Evolutionary conservation across 208 protist species (phyloP).

Genomic region (Angomonas deanei): DNA sequence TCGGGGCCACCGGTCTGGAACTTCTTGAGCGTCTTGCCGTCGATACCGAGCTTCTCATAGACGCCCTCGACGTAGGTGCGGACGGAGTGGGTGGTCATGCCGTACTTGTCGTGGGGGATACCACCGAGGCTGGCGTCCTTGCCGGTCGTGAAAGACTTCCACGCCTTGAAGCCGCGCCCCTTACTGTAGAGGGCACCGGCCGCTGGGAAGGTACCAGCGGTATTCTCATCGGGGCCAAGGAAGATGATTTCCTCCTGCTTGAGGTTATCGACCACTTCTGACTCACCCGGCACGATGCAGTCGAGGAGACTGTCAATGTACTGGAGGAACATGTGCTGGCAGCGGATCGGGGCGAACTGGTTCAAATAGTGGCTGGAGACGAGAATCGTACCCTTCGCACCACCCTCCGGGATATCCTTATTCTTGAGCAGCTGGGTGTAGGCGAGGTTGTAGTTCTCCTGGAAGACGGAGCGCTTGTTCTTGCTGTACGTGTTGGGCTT

Average conservation of each 20-base stretch:
- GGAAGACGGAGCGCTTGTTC: slow-evolving; percentile 91
- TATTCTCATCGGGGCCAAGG: slow-evolving; percentile 95
- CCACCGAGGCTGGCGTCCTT: slow-evolving; percentile 90
- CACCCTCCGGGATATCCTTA: slow-evolving; percentile 97
- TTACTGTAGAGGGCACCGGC: slow-evolving; percentile 78
- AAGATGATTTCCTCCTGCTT: slow-evolving; percentile 92
- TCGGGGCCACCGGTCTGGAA: slow-evolving; percentile 96
- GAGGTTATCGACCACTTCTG: slow-evolving; percentile 77
- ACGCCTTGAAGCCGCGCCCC: slow-evolving; percentile 76
- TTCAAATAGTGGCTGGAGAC: slow-evolving; percentile 69
- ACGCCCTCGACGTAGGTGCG: slow-evolving; percentile 91
- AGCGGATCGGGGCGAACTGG: slow-evolving; percentile 61
- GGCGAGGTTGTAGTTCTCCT: slow-evolving; percentile 97
- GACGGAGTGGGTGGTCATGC: slow-evolving; percentile 95
- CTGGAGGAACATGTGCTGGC: slow-evolving; percentile 88
- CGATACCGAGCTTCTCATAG: slow-evolving; percentile 76
- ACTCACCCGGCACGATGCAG: slow-evolving; percentile 76
- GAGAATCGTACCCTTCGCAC: slow-evolving; percentile 94
- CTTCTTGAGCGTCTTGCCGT: slow-evolving; percentile 90
- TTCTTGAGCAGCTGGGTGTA: slow-evolving; percentile 95
- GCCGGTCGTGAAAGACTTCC: slow-evolving; percentile 96
- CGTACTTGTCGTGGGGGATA: slow-evolving; percentile 94
- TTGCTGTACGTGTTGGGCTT: slow-evolving; percentile 81
- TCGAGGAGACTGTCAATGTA: slow-evolving; percentile 94
- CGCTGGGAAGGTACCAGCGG: slow-evolving; percentile 81